Evolutionary conservation across 2,329 filamentous ascomycete species (phyloP).

Genomic region (Helotiales sp.): DNA sequence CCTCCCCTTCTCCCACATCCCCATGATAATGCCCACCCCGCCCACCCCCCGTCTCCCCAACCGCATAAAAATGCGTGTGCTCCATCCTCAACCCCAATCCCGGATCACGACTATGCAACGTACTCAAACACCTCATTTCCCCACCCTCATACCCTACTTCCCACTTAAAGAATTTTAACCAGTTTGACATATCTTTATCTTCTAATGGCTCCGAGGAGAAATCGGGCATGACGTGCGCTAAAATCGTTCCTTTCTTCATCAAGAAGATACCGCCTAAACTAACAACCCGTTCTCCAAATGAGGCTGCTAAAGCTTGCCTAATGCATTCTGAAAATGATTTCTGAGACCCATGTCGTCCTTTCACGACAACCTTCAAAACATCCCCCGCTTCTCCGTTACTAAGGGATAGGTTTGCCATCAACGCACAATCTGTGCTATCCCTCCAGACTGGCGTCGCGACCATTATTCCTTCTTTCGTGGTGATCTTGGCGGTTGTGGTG

Average conservation of each 20-base stretch:
- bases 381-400: conserved; percentile 37
- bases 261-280: conserved; percentile 45
- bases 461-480: conserved; percentile 13
- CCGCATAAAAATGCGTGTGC: conserved; percentile 48
- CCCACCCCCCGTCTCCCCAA: conserved; percentile 27
- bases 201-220: conserved; percentile 36
- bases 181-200: conserved; percentile 35
- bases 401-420: conserved; percentile 46
- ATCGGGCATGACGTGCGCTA: conserved; percentile 47
- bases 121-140: conserved; percentile 42
- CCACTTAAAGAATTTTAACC: conserved; percentile 41
- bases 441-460: background rate
- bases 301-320: conserved; percentile 30
- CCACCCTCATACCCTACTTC: conserved; percentile 31
- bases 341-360: conserved; percentile 29
- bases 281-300: conserved; percentile 38
- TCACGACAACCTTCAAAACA: conserved; percentile 39
- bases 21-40: conserved; percentile 48
- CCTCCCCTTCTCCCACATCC: conserved; percentile 31
- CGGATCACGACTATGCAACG: conserved; percentile 44
- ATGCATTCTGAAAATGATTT: conserved; percentile 40
- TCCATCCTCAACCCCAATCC: conserved; percentile 43
- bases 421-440: conserved; percentile 34
- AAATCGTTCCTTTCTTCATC: conserved; percentile 38
- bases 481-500: conserved; percentile 33